Conservation (phyloP, 2,329 filamentous ascomycete genomes). For the Didymella segeticola region DNA sequence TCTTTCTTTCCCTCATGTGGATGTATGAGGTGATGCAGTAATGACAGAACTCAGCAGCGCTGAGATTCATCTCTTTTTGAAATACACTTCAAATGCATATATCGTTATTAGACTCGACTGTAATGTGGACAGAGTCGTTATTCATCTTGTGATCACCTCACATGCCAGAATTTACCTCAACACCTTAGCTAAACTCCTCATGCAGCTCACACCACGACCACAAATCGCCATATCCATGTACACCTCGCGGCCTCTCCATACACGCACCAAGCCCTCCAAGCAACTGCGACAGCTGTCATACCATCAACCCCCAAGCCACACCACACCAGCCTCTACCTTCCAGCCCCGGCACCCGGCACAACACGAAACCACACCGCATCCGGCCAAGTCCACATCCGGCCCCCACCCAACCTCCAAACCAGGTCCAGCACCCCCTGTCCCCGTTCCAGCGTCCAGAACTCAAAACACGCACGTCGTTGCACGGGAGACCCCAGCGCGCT, state of each 20-base stretch:
- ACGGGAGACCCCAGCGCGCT: conserved; percentile 8
- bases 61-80: conserved; percentile 21
- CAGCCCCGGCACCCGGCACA: conserved; percentile 17
- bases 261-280: conserved; percentile 11
- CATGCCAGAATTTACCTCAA: no score
- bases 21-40: conserved; percentile 23
- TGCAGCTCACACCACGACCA: no score
- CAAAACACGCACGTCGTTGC: conserved; percentile 3
- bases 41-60: conserved; percentile 29
- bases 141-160: no score
- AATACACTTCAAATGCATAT: conserved; percentile 16
- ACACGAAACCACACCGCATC: conserved; percentile 7
- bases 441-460: conserved; percentile 4
- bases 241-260: no score
- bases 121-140: no score
- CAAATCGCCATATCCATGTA: no score
- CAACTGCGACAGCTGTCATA: conserved; percentile 8
- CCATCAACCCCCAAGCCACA: neutral
- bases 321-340: neutral
- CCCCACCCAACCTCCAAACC: neutral
- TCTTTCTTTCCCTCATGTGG: conserved; percentile 28
- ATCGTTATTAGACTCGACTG: conserved; percentile 20
- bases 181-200: no score
- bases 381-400: conserved; percentile 1
- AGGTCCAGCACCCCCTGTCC: conserved; percentile 4